These are phyloP conservation scores for Neonothopanus nambi DNA, from an alignment of 1,284 basidiomycete species.

Conservation along the genomic window DNA sequence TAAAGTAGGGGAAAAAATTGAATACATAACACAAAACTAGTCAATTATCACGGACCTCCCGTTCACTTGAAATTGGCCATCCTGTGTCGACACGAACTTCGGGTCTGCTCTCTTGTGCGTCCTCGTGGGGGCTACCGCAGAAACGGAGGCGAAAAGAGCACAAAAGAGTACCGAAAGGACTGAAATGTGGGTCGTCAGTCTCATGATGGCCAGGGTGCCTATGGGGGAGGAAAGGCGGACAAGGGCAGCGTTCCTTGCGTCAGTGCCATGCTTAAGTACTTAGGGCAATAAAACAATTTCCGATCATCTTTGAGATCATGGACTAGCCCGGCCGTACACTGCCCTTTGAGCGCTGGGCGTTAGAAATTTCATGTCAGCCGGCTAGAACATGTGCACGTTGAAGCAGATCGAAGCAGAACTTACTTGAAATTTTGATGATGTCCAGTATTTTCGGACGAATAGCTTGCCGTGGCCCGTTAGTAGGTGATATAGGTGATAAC, in stretches of 20 bases:
- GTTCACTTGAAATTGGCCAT: constrained; percentile 50
- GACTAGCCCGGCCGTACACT: neutral
- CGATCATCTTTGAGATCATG: neutral
- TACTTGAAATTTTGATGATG: too few relatives aligned
- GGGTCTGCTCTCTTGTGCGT: constrained; percentile 4
- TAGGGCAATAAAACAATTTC: neutral
- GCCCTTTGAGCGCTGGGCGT: too few relatives aligned
- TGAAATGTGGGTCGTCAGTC: neutral
- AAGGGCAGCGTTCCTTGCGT: neutral
- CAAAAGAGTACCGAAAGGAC: neutral
- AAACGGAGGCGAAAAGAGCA: constrained; percentile 19
- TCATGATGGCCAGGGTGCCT: constrained; percentile 1
- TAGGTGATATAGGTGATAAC: too few relatives aligned
- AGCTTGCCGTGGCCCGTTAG: too few relatives aligned
- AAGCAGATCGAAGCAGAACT: too few relatives aligned
- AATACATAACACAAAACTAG: neutral
- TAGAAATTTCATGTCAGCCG: too few relatives aligned
- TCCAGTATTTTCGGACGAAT: too few relatives aligned
- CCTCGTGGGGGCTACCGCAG: constrained; percentile 20
- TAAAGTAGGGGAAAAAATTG: constrained; percentile 23
- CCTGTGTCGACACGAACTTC: constrained; percentile 42
- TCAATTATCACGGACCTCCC: constrained; percentile 37
- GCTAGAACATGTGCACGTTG: too few relatives aligned
- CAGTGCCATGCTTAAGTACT: constrained; percentile 1
- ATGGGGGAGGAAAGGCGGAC: constrained; percentile 2